Base-by-base conservation (phyloP, 345 rosid genomes). In the Lenwebbia sp. region DNA sequence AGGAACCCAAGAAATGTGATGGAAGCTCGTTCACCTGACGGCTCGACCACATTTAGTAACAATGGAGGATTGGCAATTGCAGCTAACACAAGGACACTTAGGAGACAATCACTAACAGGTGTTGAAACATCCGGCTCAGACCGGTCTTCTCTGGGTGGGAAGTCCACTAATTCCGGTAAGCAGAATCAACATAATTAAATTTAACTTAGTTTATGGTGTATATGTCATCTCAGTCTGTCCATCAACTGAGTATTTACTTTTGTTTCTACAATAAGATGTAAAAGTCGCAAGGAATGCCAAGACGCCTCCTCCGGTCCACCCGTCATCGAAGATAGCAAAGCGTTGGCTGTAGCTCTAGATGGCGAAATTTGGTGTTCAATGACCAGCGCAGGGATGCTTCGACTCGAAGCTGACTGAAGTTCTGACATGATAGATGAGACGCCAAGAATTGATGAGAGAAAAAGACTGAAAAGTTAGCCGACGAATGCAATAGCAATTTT, bases 21-120 rank as follows among this genome's bases (percentile, higher is more conserved):
- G 75, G 94, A 92, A 89, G 86, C 84, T 12, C 86, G 76, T 74
- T 93, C 93, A 52, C 93, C 94, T 22, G 84, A 89, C 82, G 88
- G 84, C 85, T 81, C 88, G 49, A 60, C 47, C 12, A 85, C 88
- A 84, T 84, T 37, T 83, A 30, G 44, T 86, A 70, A 54, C 56
- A 91, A 92, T 86, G 62, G 85, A 26, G 93, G 90, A 86, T 91
- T 94, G 11, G 94, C 94, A 15, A 37, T 88, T 82, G 86, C 92
- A 55, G 88, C 90, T 44, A 91, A 84, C 78, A 47, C 88, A 83
- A 93, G 93, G 90, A 87, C 93, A 81, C 50, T 83, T 44, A 91
- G 98, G 84, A 91, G 99, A 89, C 97, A 93, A 82, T 96, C 99
- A 76, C 94, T 97, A 54, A 96, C 97, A 2, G 94, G 96, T 83